These are phyloP conservation scores for Epichloe elymi DNA, from an alignment of 2,329 filamentous ascomycete genomes.

Conservation along the genomic window DNA sequence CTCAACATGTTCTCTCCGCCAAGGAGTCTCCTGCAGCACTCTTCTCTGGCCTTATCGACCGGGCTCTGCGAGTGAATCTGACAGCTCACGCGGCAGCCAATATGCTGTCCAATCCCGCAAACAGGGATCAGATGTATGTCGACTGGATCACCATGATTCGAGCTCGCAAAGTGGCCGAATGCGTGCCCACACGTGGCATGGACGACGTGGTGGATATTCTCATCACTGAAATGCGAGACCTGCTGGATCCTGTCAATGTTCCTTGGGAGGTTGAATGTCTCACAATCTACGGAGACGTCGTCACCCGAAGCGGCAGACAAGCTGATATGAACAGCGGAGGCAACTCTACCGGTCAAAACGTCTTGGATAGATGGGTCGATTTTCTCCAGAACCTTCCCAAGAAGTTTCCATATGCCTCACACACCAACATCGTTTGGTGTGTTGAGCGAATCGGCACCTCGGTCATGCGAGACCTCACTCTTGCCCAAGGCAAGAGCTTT, in stretches of 20 bases:
- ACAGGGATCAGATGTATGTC: slow-evolving; percentile 87
- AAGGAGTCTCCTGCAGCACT: slow-evolving; percentile 80
- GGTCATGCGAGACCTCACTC: slow-evolving; percentile 69
- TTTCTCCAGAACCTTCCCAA: slow-evolving; percentile 57
- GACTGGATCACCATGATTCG: slow-evolving; percentile 68
- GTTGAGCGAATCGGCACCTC: slow-evolving; percentile 64
- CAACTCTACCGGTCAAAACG: slow-evolving; percentile 40
- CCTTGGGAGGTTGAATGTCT: slow-evolving; percentile 51
- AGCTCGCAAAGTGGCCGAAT: slow-evolving; percentile 49
- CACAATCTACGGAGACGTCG: slow-evolving; percentile 46
- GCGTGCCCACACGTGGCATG: slow-evolving; percentile 49
- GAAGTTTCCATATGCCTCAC: slow-evolving; percentile 61
- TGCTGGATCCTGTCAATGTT: slow-evolving; percentile 56
- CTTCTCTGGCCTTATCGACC: slow-evolving; percentile 75
- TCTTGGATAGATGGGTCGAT: slow-evolving; percentile 65
- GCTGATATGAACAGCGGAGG: slow-evolving; percentile 12
- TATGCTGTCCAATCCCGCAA: slow-evolving; percentile 77
- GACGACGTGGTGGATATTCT: slow-evolving; percentile 52
- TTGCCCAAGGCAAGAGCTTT: slow-evolving; percentile 66
- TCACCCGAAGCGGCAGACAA: slow-evolving; percentile 31
- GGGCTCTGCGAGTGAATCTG: slow-evolving; percentile 80
- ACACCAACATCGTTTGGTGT: slow-evolving; percentile 62
- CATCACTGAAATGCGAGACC: slow-evolving; percentile 52
- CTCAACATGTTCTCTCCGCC: slow-evolving; percentile 71
- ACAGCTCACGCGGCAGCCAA: slow-evolving; percentile 90